phyloP scores from a whole-genome alignment of 352 stramenopile genomes.

The Phytophthora tubulina region DNA sequence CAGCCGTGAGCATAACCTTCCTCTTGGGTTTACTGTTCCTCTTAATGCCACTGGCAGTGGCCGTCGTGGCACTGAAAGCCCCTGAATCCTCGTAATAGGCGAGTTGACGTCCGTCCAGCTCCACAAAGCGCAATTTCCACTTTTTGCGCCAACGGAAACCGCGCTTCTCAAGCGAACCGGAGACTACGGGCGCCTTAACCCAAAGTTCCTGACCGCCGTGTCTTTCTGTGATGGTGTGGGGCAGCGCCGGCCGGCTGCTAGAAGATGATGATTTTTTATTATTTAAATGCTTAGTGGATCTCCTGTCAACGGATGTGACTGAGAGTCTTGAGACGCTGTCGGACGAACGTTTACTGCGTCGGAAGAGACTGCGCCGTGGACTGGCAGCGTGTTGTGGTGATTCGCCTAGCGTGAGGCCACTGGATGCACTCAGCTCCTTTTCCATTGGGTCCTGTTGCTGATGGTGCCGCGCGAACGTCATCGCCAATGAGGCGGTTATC shows the following conservation, averaged over 20 bases:
- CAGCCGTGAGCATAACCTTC: constrained; percentile 69
- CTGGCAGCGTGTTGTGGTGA: constrained; percentile 27
- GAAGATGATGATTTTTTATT: constrained; percentile 9
- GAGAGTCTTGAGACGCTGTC: constrained; percentile 23
- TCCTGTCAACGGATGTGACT: constrained; percentile 8
- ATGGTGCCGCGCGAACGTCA: constrained; percentile 21
- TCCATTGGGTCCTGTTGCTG: constrained; percentile 35
- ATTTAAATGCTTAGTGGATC: constrained; percentile 14
- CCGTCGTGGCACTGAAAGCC: constrained; percentile 29
- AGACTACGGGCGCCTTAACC: constrained; percentile 78
- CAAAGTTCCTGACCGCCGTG: constrained; percentile 74
- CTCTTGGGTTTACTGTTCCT: constrained; percentile 48
- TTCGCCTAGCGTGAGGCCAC: constrained; percentile 35
- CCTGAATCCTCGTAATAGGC: constrained; percentile 66
- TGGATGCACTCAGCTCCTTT: constrained; percentile 41
- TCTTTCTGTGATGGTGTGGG: constrained; percentile 83
- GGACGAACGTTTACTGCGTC: constrained; percentile 25
- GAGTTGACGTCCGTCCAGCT: constrained; percentile 77
- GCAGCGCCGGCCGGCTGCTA: constrained; percentile 45
- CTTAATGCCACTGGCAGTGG: constrained; percentile 18
- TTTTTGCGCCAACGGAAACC: constrained; percentile 83
- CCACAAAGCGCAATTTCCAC: constrained; percentile 79
- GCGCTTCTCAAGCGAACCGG: constrained; percentile 77
- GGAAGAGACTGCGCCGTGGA: constrained; percentile 36
- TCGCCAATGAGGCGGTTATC: background rate